Conservation (phyloP, 352 stramenopile genomes). For the Phytophthora sp. region DNA sequence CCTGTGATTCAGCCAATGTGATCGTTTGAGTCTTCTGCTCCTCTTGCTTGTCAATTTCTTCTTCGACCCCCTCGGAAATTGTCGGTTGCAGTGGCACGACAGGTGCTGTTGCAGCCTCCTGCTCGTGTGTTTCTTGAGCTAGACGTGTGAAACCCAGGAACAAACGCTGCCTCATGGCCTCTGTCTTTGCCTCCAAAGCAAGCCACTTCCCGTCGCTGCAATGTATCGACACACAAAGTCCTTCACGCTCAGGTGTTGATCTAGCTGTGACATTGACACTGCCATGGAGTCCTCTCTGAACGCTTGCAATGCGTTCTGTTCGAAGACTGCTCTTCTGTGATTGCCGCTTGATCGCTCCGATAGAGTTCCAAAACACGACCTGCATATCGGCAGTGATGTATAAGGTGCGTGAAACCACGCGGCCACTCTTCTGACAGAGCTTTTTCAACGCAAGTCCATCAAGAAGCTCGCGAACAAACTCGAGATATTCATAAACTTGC, state of each 20-base stretch:
- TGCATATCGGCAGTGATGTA: slow-evolving; percentile 58
- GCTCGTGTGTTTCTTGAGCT: slow-evolving; percentile 45
- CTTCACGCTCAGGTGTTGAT: slow-evolving; percentile 19
- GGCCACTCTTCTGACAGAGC: slow-evolving; percentile 64
- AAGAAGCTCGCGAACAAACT: slow-evolving; percentile 70
- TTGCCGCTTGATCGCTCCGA: slow-evolving; percentile 49
- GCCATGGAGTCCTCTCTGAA: slow-evolving; percentile 54
- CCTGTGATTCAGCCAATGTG: background rate
- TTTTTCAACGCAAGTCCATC: slow-evolving; percentile 70
- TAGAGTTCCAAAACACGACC: slow-evolving; percentile 62
- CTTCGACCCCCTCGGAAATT: slow-evolving; percentile 15
- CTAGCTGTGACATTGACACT: slow-evolving; percentile 22
- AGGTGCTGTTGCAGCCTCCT: slow-evolving; percentile 1
- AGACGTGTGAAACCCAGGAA: slow-evolving; percentile 60
- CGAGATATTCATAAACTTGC: slow-evolving; percentile 71
- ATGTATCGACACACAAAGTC: slow-evolving; percentile 54
- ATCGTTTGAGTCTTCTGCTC: background rate
- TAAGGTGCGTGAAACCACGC: slow-evolving; percentile 66
- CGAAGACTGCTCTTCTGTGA: slow-evolving; percentile 60
- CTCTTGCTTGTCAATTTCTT: background rate
- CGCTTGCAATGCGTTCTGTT: slow-evolving; percentile 46
- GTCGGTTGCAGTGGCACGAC: background rate
- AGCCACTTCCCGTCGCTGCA: slow-evolving; percentile 56
- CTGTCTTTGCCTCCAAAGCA: slow-evolving; percentile 59
- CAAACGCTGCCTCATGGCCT: slow-evolving; percentile 49